Conservation (phyloP, 83 land plant species). For the Isoetes engelmannii region DNA sequence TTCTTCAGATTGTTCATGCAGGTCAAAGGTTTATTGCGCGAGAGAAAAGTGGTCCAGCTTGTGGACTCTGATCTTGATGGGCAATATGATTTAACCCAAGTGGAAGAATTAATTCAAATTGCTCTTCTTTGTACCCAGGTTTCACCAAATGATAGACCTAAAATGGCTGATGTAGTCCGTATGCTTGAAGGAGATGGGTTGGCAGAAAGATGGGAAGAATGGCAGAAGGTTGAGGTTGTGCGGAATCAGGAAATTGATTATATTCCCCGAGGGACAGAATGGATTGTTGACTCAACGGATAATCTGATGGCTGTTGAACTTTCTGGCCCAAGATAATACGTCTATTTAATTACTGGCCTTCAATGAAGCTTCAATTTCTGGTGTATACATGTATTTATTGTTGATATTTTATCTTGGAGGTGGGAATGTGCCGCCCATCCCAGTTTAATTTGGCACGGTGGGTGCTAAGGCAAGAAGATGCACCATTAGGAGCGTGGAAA, state of each 20-base stretch:
- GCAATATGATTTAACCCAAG: slow-evolving; percentile 40
- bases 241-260: slow-evolving; percentile 52
- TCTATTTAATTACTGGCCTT: too few species aligned
- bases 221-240: slow-evolving; percentile 60
- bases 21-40: slow-evolving; percentile 62
- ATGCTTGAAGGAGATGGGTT: slow-evolving; percentile 76
- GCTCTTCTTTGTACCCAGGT: slow-evolving; percentile 58
- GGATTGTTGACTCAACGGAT: slow-evolving; percentile 61
- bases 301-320: slow-evolving; percentile 63
- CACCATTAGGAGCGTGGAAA: too few species aligned
- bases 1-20: slow-evolving; percentile 19
- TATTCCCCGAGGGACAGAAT: slow-evolving; percentile 30
- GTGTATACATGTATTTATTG: too few species aligned
- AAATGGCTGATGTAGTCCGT: slow-evolving; percentile 66
- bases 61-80: slow-evolving; percentile 49
- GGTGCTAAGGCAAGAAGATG: too few species aligned
- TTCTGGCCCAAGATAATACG: slow-evolving; percentile 58
- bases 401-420: too few species aligned
- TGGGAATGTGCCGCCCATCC: too few species aligned
- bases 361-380: too few species aligned
- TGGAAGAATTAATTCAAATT: slow-evolving; percentile 57
- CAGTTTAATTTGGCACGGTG: too few species aligned
- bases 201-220: slow-evolving; percentile 69
- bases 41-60: slow-evolving; percentile 43
- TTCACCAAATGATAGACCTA: slow-evolving; percentile 50